phyloP scores from a whole-genome alignment of 495 filamentous ascomycete species.

The Cenococcum geophilum region DNA sequence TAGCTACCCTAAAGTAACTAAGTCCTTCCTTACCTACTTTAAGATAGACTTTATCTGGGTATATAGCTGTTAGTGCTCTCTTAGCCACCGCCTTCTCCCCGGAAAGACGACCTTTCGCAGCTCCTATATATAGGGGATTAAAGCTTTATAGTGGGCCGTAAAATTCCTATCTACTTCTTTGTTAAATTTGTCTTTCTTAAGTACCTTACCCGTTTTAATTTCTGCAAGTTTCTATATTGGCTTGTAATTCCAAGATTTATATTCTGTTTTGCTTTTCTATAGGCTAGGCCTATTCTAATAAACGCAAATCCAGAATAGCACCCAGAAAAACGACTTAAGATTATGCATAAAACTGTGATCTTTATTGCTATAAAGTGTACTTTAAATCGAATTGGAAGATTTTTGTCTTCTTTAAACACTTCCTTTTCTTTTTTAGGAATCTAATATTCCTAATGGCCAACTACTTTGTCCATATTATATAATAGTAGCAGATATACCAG shows the following conservation, averaged over 20 bases:
- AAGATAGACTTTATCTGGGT: conserved; percentile 26
- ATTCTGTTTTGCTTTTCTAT: neutral
- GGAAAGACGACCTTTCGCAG: conserved; percentile 37
- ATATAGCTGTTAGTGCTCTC: conserved; percentile 30
- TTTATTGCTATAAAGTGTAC: conserved; percentile 4
- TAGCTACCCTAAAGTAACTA: neutral
- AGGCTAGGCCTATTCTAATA: conserved; percentile 5
- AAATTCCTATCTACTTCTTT: conserved; percentile 29
- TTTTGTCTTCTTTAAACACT: no score
- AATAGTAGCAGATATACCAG: no score
- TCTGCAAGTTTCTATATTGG: conserved; percentile 15
- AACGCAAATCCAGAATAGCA: conserved; percentile 12
- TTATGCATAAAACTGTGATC: conserved; percentile 15
- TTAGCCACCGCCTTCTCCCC: conserved; percentile 30
- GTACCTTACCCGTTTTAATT: conserved; percentile 29
- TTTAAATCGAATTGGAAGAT: no score
- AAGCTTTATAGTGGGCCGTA: conserved; percentile 24
- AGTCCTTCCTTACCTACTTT: conserved; percentile 14
- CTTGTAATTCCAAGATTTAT: conserved; percentile 13
- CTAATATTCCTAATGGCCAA: no score
- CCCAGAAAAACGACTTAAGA: conserved; percentile 13
- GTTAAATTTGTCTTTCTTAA: conserved; percentile 35
- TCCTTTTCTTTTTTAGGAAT: no score
- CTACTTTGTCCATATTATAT: no score
- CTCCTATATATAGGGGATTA: conserved; percentile 36